These are phyloP conservation scores for Scalesia atractyloides DNA, from an alignment of 129 eudicot species.

Conservation along the genomic window DNA sequence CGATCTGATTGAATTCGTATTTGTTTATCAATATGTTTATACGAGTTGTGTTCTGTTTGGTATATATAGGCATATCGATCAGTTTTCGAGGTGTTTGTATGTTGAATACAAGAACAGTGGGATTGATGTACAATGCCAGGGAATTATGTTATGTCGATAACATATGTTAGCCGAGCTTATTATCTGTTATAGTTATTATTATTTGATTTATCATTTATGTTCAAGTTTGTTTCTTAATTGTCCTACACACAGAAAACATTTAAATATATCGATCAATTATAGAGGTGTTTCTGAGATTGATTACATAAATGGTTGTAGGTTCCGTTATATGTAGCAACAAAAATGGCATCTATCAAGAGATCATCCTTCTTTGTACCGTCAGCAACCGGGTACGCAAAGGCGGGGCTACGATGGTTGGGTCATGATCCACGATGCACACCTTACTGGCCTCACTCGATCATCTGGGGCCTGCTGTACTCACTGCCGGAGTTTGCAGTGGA, in stretches of 20 bases:
- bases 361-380: constrained; percentile 33
- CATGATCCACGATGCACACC: constrained; percentile 85
- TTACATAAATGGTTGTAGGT: constrained; percentile 9
- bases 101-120: constrained; percentile 35
- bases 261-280: background rate
- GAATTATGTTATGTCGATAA: background rate
- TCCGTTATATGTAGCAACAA: constrained; percentile 32
- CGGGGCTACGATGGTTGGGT: constrained; percentile 70
- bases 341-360: constrained; percentile 28
- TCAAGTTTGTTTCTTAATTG: too few relatives aligned
- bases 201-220: too few relatives aligned
- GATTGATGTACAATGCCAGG: constrained; percentile 35
- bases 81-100: constrained; percentile 29
- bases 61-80: constrained; percentile 23
- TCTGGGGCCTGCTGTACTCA: constrained; percentile 53
- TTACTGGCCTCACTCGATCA: constrained; percentile 73
- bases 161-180: too few relatives aligned
- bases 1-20: background rate
- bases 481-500: constrained; percentile 63
- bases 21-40: constrained; percentile 8
- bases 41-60: background rate
- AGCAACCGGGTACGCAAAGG: constrained; percentile 54
- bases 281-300: constrained; percentile 12
- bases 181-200: too few relatives aligned
- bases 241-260: too few relatives aligned